phyloP scores from a whole-genome alignment of 1,139 yeast genomes.

The Meyerozyma smithsonii region DNA sequence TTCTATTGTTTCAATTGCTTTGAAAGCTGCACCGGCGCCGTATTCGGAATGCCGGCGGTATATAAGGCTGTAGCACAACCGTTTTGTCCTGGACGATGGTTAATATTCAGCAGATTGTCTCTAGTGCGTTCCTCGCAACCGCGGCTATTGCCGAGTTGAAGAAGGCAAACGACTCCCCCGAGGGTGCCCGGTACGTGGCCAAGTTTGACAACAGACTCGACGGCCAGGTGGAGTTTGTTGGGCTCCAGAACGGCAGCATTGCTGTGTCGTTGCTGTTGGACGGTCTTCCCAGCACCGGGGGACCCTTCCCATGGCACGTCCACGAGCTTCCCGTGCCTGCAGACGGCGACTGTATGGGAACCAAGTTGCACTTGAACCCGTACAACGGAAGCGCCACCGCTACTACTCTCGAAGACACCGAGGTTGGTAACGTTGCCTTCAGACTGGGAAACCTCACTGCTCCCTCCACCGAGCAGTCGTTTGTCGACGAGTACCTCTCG shows the following conservation, averaged over 20 bases:
- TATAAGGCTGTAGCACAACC: background rate
- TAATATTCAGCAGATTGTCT: background rate
- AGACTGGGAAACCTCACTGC: slow-evolving; percentile 34
- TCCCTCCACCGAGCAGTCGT: slow-evolving; percentile 19
- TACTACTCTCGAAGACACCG: slow-evolving; percentile 21
- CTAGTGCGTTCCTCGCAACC: slow-evolving; percentile 14
- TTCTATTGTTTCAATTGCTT: background rate
- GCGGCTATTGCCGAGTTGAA: slow-evolving; percentile 17
- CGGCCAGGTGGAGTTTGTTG: slow-evolving; percentile 23
- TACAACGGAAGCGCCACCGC: slow-evolving; percentile 29
- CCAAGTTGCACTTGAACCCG: slow-evolving; percentile 37
- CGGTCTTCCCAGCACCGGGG: slow-evolving; percentile 33
- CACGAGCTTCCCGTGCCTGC: slow-evolving; percentile 36
- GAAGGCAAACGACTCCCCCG: slow-evolving; percentile 22
- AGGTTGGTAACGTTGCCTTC: slow-evolving; percentile 42
- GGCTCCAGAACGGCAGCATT: slow-evolving; percentile 30
- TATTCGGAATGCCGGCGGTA: background rate
- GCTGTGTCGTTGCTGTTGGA: slow-evolving; percentile 26
- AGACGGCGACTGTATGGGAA: slow-evolving; percentile 37
- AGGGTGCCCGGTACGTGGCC: slow-evolving; percentile 14
- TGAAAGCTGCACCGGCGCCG: background rate
- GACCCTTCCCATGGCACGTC: slow-evolving; percentile 41
- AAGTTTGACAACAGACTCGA: slow-evolving; percentile 5
- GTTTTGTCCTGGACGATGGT: background rate
- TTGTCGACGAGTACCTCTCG: slow-evolving; percentile 35